A percentile compares a stretch with the other conserved stretches of the same genome.
phyloP scores from a whole-genome alignment of 2,329 filamentous ascomycete species.

The Cercospora janseana region DNA sequence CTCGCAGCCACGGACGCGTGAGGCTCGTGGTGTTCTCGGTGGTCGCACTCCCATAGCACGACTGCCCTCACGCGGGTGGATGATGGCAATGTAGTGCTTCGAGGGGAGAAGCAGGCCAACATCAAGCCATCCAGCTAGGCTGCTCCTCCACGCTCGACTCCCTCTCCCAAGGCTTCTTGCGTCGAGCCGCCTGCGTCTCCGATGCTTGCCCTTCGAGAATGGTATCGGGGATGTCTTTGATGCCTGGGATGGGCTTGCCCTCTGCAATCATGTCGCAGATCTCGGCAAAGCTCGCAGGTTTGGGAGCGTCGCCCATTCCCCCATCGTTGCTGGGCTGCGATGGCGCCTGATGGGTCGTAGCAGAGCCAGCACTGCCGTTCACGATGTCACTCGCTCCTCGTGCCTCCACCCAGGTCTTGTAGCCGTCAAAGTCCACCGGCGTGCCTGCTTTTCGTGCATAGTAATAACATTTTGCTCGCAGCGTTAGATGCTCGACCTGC shows the following conservation, averaged over 20 bases:
- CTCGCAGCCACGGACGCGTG: too few species aligned
- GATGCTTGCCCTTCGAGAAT: constrained; percentile 69
- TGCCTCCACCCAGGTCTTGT: constrained; percentile 61
- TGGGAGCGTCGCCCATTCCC: constrained; percentile 57
- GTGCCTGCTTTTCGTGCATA: constrained; percentile 49
- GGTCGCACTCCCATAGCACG: too few species aligned
- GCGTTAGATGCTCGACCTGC: constrained; percentile 57
- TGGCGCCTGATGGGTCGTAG: not conserved
- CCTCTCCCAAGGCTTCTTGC: constrained; percentile 79
- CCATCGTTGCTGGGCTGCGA: constrained; percentile 14
- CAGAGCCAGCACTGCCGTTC: constrained; percentile 4
- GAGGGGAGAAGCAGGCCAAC: not conserved
- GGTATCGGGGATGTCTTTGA: constrained; percentile 80
- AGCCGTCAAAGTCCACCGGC: constrained; percentile 63
- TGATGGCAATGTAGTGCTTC: not conserved
- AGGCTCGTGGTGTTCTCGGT: too few species aligned
- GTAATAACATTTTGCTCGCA: constrained; percentile 70
- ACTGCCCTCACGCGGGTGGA: too few species aligned
- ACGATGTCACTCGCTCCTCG: constrained; percentile 1
- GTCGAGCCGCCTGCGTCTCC: constrained; percentile 50
- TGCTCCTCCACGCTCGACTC: constrained; percentile 36
- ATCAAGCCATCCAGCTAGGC: constrained; percentile 33
- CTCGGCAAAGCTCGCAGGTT: constrained; percentile 79
- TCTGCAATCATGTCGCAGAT: constrained; percentile 82
- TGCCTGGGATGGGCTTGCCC: constrained; percentile 80